A percentile compares a stretch with the other conserved stretches of the same genome.
phyloP scores from a whole-genome alignment of 345 rosid genomes.

The Linum tenue region DNA sequence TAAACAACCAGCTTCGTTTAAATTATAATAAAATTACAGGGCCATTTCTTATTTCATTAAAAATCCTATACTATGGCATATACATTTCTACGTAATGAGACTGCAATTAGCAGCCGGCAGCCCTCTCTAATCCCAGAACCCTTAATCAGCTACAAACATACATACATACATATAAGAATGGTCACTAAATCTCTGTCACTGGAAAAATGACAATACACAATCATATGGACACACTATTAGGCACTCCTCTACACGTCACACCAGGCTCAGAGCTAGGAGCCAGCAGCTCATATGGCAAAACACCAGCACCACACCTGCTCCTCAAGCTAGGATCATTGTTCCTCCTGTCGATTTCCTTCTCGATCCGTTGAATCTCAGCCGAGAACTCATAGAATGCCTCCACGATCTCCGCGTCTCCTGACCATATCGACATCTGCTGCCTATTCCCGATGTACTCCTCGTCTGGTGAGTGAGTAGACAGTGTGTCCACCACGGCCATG shows the following conservation, averaged over 20 bases:
- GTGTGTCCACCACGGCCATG: slow-evolving; percentile 90
- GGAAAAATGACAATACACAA: not conserved
- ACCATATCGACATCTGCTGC: slow-evolving; percentile 75
- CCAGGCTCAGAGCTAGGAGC: slow-evolving; percentile 90
- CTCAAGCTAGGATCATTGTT: slow-evolving; percentile 48
- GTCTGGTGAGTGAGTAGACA: slow-evolving; percentile 90
- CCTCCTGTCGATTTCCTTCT: slow-evolving; percentile 77
- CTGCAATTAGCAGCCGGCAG: not conserved
- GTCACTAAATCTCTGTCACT: not conserved
- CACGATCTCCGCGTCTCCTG: slow-evolving; percentile 62
- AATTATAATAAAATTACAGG: not conserved
- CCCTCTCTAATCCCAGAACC: not conserved
- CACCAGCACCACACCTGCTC: slow-evolving; percentile 93
- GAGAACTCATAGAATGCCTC: slow-evolving; percentile 71
- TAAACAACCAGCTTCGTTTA: no score
- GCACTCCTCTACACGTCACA: slow-evolving; percentile 94
- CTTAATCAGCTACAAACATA: not conserved
- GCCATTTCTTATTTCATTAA: not conserved
- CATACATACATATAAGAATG: slow-evolving; percentile 9
- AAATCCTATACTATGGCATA: not conserved
- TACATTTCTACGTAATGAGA: not conserved
- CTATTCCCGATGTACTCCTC: slow-evolving; percentile 95
- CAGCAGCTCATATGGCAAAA: slow-evolving; percentile 84
- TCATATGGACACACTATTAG: slow-evolving; percentile 88
- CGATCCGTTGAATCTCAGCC: slow-evolving; percentile 56